Base-by-base conservation (phyloP, 192 early-diverging fungal genomes). In the Phlyctochytrium planicorne region DNA sequence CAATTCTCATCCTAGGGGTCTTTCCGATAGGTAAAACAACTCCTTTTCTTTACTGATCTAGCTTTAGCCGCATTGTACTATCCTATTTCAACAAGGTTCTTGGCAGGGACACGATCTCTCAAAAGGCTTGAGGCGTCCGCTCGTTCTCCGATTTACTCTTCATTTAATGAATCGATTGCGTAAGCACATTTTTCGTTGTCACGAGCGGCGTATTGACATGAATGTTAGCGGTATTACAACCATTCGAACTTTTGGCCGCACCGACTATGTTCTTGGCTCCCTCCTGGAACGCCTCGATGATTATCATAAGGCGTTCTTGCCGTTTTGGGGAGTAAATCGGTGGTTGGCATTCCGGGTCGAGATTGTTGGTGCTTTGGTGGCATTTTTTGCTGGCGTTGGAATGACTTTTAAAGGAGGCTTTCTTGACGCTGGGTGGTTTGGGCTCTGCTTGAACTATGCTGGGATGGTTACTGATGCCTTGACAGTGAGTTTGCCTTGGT, bases 221-320 rank as follows among this genome's bases (percentile, higher is more conserved):
- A 10, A 59, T 16, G 20, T 24, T 3, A 76, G 69, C 2, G 76
- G 76, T 37, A 63, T 66, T 34, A 60, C 73, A 2, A 78, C 76
- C 16, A 78, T 78, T 57, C 65, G 76, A 3, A 77, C 76, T 6
- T 78, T 75, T 66, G 76, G 76, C 35, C 40, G 60, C 27, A 31
- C 59, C 23, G 25, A 72, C 0, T 14, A 25, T 30, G 40, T 68
- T 68, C 6, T 76, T 24, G 12, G 17, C 16, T 16, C 2, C 24
- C 3, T 59, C 1, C 25, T 71, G n/a, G 32, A 57, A 3, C 35
- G 62, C 16, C 63, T 81, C 2, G 80, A 98, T 70, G 80, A 74
- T 30, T 92, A 94, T 76, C 95, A 95, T 77, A 81, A 94, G 16
- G 90, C 94, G 1, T 96, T 87, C 72, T 89, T 94, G 57, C 87